Conservation (phyloP, 768 basidiomycete species). For the Trametes elegans region DNA sequence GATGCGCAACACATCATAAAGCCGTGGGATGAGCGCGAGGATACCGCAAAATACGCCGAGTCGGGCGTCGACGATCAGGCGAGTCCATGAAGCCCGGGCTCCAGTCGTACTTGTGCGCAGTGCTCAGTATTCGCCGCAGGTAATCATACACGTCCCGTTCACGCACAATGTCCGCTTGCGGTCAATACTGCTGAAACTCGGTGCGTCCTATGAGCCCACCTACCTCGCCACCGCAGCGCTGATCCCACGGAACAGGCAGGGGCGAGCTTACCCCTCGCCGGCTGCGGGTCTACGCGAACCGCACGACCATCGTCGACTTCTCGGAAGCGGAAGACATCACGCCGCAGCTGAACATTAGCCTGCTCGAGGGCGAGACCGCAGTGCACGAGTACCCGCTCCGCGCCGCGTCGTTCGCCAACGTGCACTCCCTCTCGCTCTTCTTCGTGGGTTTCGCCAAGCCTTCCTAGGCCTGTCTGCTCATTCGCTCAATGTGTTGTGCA, state of each 20-base stretch:
- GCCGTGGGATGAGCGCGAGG: constrained; percentile 77
- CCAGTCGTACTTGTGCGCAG: no score
- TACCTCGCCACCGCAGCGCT: constrained; percentile 6
- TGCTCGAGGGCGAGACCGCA: constrained; percentile 67
- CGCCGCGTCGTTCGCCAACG: constrained; percentile 71
- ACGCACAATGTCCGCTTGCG: constrained; percentile 72
- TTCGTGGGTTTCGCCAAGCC: constrained; percentile 54
- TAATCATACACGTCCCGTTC: constrained; percentile 83
- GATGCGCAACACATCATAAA: constrained; percentile 76
- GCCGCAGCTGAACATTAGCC: constrained; percentile 68
- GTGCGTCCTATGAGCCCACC: constrained; percentile 38
- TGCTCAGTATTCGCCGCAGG: no score
- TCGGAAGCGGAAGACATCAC: constrained; percentile 63
- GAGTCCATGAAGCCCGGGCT: no score
- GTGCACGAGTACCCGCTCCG: constrained; percentile 78
- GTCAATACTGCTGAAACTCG: constrained; percentile 74
- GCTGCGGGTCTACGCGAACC: constrained; percentile 73
- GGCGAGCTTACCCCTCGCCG: constrained; percentile 76
- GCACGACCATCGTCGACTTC: constrained; percentile 75
- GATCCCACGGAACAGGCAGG: constrained; percentile 46
- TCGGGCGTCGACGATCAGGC: constrained; percentile 88
- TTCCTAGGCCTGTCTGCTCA: background rate
- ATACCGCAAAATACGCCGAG: constrained; percentile 61
- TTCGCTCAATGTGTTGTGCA: background rate
- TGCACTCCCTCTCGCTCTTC: constrained; percentile 72